Evolutionary conservation across 352 stramenopile species (phyloP).

Genomic region (Globisporangium barbulae): DNA sequence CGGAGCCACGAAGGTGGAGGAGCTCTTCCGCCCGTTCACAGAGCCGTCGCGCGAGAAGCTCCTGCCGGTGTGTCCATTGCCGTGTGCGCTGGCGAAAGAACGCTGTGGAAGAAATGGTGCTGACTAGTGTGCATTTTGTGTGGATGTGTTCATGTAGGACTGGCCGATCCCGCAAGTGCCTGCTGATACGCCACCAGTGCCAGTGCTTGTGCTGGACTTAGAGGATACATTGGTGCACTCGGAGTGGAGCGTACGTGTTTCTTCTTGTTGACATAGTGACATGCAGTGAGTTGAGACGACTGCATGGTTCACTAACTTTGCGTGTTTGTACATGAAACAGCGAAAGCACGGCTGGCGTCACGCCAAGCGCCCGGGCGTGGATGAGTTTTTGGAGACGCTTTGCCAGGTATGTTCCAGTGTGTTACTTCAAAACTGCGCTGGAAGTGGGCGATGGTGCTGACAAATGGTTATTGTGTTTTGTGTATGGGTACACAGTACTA

Average conservation of each 20-base stretch:
- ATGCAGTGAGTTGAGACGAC: not conserved
- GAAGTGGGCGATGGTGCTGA: not conserved
- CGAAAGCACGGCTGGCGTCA: constrained; percentile 87
- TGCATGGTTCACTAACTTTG: not conserved
- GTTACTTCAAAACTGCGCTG: not conserved
- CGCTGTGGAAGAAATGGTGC: not conserved
- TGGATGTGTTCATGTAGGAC: constrained; percentile 30
- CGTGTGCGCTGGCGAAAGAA: not conserved
- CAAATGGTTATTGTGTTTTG: not conserved
- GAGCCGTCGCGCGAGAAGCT: constrained; percentile 80
- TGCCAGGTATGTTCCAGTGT: constrained; percentile 37
- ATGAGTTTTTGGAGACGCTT: constrained; percentile 83
- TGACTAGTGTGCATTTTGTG: not conserved
- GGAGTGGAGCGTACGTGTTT: constrained; percentile 79
- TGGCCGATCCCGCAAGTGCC: constrained; percentile 83
- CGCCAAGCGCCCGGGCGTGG: constrained; percentile 79
- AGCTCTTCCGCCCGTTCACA: constrained; percentile 72
- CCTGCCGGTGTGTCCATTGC: constrained; percentile 37
- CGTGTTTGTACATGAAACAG: constrained; percentile 24
- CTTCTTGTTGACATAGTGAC: not conserved
- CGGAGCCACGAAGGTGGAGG: constrained; percentile 57
- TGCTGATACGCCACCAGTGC: constrained; percentile 69
- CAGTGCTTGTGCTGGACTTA: constrained; percentile 80
- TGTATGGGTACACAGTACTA: constrained; percentile 53
- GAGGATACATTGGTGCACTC: constrained; percentile 88